Conservation (phyloP, 495 filamentous ascomycete genomes). For the Aspergillus kassunensis region DNA sequence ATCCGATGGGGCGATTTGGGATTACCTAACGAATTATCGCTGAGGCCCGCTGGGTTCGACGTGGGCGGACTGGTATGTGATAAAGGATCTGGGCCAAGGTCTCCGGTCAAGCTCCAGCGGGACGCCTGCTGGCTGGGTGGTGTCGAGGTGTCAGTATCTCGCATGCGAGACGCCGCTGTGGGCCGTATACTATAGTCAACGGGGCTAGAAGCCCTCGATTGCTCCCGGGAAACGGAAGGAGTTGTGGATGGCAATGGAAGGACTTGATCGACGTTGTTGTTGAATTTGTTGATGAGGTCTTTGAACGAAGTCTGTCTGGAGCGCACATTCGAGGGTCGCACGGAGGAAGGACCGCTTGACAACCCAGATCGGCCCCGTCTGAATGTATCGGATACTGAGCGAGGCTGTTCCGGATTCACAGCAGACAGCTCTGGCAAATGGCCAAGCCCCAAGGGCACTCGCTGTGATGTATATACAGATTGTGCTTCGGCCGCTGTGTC, state of each 20-base stretch:
- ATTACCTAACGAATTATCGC: conserved; percentile 1
- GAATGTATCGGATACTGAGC: conserved; percentile 37
- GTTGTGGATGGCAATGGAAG: conserved; percentile 43
- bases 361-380: conserved; percentile 21
- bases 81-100: conserved; percentile 1
- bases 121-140: conserved; percentile 1
- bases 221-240: conserved; percentile 28
- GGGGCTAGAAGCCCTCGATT: conserved; percentile 27
- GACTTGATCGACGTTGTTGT: conserved; percentile 52
- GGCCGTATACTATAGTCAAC: conserved; percentile 22
- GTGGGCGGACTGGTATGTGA: conserved; percentile 4
- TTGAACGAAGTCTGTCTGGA: conserved; percentile 52
- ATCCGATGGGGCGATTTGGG: conserved; percentile 14
- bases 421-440: conserved; percentile 24
- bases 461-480: conserved; percentile 15
- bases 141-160: conserved; percentile 22
- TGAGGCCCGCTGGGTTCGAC: not conserved
- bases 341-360: conserved; percentile 11
- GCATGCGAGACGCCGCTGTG: conserved; percentile 27
- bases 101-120: conserved; percentile 14
- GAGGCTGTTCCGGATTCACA: conserved; percentile 23
- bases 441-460: conserved; percentile 30
- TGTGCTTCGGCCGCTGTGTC: conserved; percentile 21
- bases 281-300: conserved; percentile 59
- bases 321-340: conserved; percentile 23